Evolutionary conservation across 2,329 filamentous ascomycete species (phyloP).

Genomic region (Aspergillus proliferans): DNA sequence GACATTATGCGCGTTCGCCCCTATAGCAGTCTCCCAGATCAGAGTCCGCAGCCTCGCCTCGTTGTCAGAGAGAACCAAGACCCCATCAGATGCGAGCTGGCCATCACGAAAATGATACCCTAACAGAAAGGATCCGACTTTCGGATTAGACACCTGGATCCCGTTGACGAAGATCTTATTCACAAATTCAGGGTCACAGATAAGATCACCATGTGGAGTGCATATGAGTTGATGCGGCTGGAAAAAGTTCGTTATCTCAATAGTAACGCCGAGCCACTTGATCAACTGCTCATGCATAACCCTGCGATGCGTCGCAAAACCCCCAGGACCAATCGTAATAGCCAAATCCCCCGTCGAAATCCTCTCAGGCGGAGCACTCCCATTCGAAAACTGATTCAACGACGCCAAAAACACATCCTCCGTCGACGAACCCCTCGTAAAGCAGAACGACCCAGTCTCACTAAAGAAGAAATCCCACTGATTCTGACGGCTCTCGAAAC

Average conservation of each 20-base stretch:
- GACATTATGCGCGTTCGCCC: not conserved
- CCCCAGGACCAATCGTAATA: not conserved
- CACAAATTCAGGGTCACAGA: not conserved
- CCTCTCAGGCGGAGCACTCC: not conserved
- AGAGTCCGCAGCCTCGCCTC: not conserved
- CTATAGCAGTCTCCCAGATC: not conserved
- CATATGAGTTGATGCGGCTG: not conserved
- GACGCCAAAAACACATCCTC: not conserved
- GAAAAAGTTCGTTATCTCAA: not conserved
- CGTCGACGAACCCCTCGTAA: not conserved
- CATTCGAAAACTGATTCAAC: not conserved
- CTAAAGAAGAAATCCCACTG: not conserved
- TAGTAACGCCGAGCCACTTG: not conserved
- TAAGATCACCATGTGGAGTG: not conserved
- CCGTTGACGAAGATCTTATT: not conserved
- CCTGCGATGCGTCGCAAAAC: not conserved
- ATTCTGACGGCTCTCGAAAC: not conserved
- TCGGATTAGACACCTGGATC: not conserved
- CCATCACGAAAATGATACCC: not conserved
- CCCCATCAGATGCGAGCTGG: not conserved
- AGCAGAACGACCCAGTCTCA: not conserved
- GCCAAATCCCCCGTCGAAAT: not conserved
- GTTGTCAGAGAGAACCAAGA: not conserved
- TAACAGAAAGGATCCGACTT: not conserved
- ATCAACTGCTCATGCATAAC: not conserved